phyloP scores from a whole-genome alignment of 1,284 basidiomycete genomes.

The Ceratorhiza oryzae-sativae region DNA sequence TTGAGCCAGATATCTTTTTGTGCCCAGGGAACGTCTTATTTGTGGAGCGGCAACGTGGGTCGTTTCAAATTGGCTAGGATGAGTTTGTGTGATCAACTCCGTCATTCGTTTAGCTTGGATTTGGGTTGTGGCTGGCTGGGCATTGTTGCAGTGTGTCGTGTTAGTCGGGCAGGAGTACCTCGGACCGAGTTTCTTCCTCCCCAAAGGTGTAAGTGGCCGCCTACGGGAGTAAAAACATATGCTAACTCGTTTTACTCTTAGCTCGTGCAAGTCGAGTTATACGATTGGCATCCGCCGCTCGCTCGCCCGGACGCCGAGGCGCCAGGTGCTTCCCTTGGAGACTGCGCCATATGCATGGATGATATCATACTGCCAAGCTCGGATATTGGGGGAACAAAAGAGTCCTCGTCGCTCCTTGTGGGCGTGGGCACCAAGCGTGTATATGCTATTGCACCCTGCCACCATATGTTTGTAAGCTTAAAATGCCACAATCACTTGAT shows the following conservation, averaged over 20 bases:
- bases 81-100: not conserved
- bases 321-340: slow-evolving; percentile 73
- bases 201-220: slow-evolving; percentile 59
- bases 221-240: not conserved
- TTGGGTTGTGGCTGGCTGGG: slow-evolving; percentile 66
- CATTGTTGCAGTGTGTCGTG: slow-evolving; percentile 68
- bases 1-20: slow-evolving; percentile 70
- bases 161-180: slow-evolving; percentile 77
- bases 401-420: slow-evolving; percentile 45
- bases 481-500: slow-evolving; percentile 50
- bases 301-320: slow-evolving; percentile 75
- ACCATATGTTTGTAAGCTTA: slow-evolving; percentile 70
- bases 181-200: slow-evolving; percentile 85
- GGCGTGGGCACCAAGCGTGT: slow-evolving; percentile 62
- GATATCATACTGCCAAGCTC: slow-evolving; percentile 66
- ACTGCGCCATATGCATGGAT: slow-evolving; percentile 93
- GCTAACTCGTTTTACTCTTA: not conserved
- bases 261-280: slow-evolving; percentile 59
- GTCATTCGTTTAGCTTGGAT: slow-evolving; percentile 63
- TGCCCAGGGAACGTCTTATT: slow-evolving; percentile 89
- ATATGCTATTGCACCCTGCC: slow-evolving; percentile 88
- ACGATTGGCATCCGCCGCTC: slow-evolving; percentile 85
- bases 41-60: slow-evolving; percentile 69
- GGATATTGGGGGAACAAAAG: slow-evolving; percentile 49
- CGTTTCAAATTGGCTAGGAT: not conserved